Evolutionary conservation across 257 asterid species (phyloP).

Genomic region (Capsicum chinense): DNA sequence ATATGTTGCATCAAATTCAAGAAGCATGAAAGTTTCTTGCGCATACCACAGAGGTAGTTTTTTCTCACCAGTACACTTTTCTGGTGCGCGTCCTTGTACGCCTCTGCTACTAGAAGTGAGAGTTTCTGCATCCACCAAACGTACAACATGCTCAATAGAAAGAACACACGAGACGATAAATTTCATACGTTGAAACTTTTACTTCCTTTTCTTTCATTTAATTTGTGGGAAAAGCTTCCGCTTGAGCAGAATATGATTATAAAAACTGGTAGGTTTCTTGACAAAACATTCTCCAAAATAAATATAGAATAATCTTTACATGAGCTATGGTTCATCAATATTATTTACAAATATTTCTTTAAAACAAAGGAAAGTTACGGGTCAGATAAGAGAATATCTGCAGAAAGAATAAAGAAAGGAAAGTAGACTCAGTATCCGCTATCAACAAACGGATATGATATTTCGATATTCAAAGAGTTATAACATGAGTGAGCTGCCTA

Average conservation of each 20-base stretch:
- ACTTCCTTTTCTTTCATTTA: background rate
- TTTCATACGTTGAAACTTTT: background rate
- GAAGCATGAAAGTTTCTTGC: background rate
- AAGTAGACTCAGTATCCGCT: background rate
- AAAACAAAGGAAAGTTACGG: background rate
- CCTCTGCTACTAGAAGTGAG: constrained; percentile 78
- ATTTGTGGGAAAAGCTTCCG: background rate
- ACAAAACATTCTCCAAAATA: background rate
- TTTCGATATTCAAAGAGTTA: background rate
- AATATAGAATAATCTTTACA: background rate
- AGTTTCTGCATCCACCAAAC: constrained; percentile 54
- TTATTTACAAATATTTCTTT: background rate
- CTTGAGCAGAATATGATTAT: background rate
- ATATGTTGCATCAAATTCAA: background rate
- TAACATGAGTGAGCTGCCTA: background rate
- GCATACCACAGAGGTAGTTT: background rate
- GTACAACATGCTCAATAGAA: constrained; percentile 13
- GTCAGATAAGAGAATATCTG: background rate
- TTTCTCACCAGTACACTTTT: constrained; percentile 80
- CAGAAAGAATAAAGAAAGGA: background rate
- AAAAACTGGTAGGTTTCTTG: background rate
- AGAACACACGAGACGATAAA: background rate
- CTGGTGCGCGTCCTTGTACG: constrained; percentile 90
- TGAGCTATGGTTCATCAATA: background rate
- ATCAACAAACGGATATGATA: background rate